Base-by-base conservation (phyloP, 345 rosid genomes). In the Hibiscus tridactylites region DNA sequence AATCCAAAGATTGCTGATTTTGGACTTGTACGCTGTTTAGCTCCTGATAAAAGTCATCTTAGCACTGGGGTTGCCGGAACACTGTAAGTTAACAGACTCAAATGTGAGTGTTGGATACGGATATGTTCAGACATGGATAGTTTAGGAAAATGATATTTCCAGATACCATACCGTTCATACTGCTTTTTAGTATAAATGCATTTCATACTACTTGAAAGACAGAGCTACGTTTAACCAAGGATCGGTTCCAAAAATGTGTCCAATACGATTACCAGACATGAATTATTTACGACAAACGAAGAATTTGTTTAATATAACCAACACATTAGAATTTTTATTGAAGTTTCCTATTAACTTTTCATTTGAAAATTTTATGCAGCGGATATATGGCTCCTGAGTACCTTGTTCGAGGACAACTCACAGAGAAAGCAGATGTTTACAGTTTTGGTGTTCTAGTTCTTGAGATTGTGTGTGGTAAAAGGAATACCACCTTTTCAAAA, bases 341-440 rank as follows among this genome's bases (percentile, higher is more conserved):
- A 10, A 63, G 50, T 63, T 37, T 17, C 68, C 50, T 9, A 65
- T 19, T 9, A 65, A 65, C n/a, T 44, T 65, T 3, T 15, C 9
- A 26, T 3, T 17, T 17, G 62, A 10, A 37, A 0, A n/a, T 13
- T 37, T 49, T 2, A 37, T 71, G 76, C 83, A 86, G 90, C 1
- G 90, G 90, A 5, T 86, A 86, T 73, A 83, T 86, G 85, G 90
- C 90, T 71, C 87, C 90, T 0, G 87, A 86, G 65, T 82, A 86
- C 65, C 81, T 86, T 10, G 65, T 84, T 50, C 80, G 82, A 15
- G 87, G 90, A 39, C 84, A 84, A 49, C 83, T 86, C 0, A 86
- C 85, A 0, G 86, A 86, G 57, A 83, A 86, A 65, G 85, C 82
- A 31, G 90, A 86, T 79, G 87, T 86, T 9, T 86, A 86, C 35